These are phyloP conservation scores for Astragalus membranaceus DNA, from an alignment of 306 rosid species.

Conservation along the genomic window DNA sequence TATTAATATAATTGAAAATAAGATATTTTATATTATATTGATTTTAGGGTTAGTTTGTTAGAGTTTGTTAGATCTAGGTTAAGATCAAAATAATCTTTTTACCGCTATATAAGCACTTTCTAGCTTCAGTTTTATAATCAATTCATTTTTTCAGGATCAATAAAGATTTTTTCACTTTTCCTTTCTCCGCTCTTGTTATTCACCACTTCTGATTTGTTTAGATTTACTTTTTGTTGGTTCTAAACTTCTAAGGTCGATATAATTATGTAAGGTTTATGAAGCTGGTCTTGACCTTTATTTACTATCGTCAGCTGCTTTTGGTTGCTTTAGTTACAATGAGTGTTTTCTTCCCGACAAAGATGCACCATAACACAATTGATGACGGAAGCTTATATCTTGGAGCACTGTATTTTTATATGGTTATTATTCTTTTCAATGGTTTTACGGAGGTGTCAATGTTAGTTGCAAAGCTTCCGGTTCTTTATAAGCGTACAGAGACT, in stretches of 20 bases:
- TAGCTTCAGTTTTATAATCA: too few species aligned
- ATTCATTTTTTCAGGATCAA: too few species aligned
- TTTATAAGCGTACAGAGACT: conserved; percentile 98
- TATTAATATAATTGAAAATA: too few species aligned
- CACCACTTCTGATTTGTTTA: neutral
- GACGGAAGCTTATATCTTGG: conserved; percentile 93
- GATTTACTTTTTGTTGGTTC: neutral
- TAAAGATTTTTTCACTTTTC: too few species aligned
- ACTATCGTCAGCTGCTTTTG: conserved; percentile 67
- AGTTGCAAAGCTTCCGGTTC: conserved; percentile 93
- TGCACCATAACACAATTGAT: conserved; percentile 79
- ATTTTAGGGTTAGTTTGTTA: too few species aligned
- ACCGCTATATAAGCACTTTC: too few species aligned
- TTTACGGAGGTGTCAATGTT: conserved; percentile 96
- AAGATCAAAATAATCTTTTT: too few species aligned
- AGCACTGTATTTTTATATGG: conserved; percentile 89
- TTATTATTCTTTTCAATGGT: conserved; percentile 93
- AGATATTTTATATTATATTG: too few species aligned
- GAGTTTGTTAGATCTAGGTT: too few species aligned
- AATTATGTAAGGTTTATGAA: conserved; percentile 16
- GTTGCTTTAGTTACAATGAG: conserved; percentile 95
- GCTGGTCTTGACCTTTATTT: conserved; percentile 31
- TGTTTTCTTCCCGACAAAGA: conserved; percentile 89
- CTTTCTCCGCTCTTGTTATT: too few species aligned
- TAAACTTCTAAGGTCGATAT: neutral